Conservation (phyloP, 441 rosid genomes). For the Erysimum pusillum region DNA sequence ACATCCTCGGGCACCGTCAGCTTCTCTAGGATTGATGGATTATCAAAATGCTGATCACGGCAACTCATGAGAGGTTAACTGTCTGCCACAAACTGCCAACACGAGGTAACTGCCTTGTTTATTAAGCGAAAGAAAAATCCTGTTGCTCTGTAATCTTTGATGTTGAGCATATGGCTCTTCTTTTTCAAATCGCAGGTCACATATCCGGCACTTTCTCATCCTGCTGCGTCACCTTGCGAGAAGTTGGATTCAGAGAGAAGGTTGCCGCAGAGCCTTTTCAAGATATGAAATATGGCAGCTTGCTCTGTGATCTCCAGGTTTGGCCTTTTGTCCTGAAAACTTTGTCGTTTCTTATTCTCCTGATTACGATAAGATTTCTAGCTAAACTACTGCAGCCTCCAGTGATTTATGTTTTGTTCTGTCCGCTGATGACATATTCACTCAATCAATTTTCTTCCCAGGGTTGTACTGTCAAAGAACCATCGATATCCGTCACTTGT, state of each 20-base stretch:
- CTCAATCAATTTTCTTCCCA: slow-evolving; percentile 23
- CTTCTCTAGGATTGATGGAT: slow-evolving; percentile 68
- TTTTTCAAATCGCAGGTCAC: too few relatives aligned
- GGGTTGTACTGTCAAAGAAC: slow-evolving; percentile 46
- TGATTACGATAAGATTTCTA: background rate
- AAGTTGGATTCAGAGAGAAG: slow-evolving; percentile 64
- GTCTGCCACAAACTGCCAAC: slow-evolving; percentile 73
- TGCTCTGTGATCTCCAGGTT: slow-evolving; percentile 61
- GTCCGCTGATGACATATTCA: background rate
- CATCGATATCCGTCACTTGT: slow-evolving; percentile 44
- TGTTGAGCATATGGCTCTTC: too few relatives aligned
- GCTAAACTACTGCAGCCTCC: slow-evolving; percentile 1
- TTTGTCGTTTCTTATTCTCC: background rate
- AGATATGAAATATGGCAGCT: slow-evolving; percentile 65
- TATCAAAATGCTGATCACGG: slow-evolving; percentile 75
- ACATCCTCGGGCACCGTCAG: slow-evolving; percentile 75
- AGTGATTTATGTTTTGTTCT: slow-evolving; percentile 9
- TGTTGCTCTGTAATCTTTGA: too few relatives aligned
- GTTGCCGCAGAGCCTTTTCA: slow-evolving; percentile 58
- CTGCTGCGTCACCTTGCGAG: slow-evolving; percentile 72
- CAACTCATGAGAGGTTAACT: slow-evolving; percentile 79
- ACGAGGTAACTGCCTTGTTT: slow-evolving; percentile 52
- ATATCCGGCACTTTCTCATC: too few relatives aligned
- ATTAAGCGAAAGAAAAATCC: background rate
- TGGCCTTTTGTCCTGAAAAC: slow-evolving; percentile 12